These are phyloP conservation scores for Ceratobasidium theobromae DNA, from an alignment of 1,284 basidiomycete genomes.

Conservation along the genomic window DNA sequence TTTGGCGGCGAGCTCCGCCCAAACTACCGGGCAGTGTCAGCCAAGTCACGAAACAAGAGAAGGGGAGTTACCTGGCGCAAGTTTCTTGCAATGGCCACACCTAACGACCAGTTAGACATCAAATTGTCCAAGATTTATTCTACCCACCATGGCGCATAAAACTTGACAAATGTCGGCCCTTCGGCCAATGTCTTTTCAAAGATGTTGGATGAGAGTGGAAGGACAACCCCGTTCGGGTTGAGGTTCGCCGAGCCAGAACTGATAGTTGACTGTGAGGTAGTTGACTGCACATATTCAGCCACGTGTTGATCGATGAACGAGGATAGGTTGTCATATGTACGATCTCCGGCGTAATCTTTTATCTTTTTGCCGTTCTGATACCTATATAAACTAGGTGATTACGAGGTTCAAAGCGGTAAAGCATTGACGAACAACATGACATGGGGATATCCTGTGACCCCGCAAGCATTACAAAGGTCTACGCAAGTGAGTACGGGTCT, in stretches of 20 bases:
- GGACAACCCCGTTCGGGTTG: constrained; percentile 67
- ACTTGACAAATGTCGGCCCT: constrained; percentile 82
- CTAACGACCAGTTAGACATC: constrained; percentile 40
- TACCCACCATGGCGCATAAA: constrained; percentile 82
- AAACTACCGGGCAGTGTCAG: constrained; percentile 45
- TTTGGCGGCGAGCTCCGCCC: constrained; percentile 67
- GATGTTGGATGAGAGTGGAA: constrained; percentile 53
- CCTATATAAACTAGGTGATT: constrained; percentile 35
- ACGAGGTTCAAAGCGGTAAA: not conserved
- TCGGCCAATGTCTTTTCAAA: constrained; percentile 56
- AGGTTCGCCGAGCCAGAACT: constrained; percentile 41
- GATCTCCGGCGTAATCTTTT: constrained; percentile 58
- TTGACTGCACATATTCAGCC: constrained; percentile 41
- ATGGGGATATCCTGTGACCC: constrained; percentile 75
- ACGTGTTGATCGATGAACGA: constrained; percentile 53
- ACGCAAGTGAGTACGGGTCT: not conserved
- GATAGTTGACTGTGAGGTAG: not conserved
- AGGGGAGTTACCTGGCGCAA: constrained; percentile 60
- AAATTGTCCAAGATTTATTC: not conserved
- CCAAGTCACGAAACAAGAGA: not conserved
- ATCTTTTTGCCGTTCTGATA: constrained; percentile 62
- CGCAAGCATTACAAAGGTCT: constrained; percentile 79
- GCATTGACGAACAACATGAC: constrained; percentile 62
- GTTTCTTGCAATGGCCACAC: constrained; percentile 91
- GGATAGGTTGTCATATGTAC: constrained; percentile 54